phyloP scores from a whole-genome alignment of 495 filamentous ascomycete species.

The Annulohypoxylon stygium region DNA sequence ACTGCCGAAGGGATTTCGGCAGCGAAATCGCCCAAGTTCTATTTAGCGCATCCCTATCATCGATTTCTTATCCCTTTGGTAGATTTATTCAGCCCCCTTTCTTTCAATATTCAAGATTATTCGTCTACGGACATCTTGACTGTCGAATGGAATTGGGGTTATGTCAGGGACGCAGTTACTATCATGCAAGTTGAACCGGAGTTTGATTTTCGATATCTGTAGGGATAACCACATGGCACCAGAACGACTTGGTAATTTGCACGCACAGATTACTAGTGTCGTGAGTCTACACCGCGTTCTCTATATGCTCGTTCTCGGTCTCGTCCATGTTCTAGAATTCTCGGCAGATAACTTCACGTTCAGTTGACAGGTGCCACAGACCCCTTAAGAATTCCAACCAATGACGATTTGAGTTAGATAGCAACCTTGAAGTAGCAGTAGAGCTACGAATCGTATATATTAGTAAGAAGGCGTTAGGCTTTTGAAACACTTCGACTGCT shows the following conservation, averaged over 20 bases:
- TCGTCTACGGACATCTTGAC: not conserved
- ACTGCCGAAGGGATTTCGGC: not conserved
- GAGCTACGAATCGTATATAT: not conserved
- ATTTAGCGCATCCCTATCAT: not conserved
- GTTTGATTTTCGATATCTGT: not conserved
- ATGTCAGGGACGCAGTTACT: not conserved
- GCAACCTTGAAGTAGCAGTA: not conserved
- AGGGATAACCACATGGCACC: not conserved
- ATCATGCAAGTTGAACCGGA: not conserved
- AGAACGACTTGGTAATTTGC: too few species aligned
- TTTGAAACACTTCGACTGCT: not conserved
- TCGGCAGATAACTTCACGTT: conserved; percentile 57
- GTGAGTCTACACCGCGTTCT: conserved; percentile 62
- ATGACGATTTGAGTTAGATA: not conserved
- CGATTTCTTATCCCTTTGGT: not conserved
- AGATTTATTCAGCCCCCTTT: too few species aligned
- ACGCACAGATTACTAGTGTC: conserved; percentile 10
- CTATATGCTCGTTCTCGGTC: conserved; percentile 43
- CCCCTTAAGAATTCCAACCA: conserved; percentile 60
- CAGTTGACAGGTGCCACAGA: conserved; percentile 55
- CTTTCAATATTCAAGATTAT: too few species aligned
- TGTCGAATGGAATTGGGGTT: too few species aligned
- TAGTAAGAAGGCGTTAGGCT: not conserved
- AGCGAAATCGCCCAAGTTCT: not conserved
- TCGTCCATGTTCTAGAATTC: conserved; percentile 64